Evolutionary conservation across 768 basidiomycete genomes (phyloP).

Genomic region (Lactarius tabidus): DNA sequence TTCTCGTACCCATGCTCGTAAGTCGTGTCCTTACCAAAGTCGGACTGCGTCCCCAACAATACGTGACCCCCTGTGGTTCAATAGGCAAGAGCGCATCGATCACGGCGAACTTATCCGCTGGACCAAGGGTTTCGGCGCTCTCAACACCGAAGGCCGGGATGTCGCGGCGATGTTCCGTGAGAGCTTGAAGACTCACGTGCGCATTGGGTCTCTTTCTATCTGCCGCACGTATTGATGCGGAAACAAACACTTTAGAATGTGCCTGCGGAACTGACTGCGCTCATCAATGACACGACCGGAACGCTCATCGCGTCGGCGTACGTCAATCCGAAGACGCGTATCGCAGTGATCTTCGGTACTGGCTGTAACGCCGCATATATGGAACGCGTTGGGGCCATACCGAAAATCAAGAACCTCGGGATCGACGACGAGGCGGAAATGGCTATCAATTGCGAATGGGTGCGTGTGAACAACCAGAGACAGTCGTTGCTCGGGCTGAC

Average conservation of each 20-base stretch:
- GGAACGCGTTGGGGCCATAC: constrained; percentile 82
- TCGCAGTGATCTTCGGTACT: constrained; percentile 96
- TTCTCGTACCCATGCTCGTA: constrained; percentile 95
- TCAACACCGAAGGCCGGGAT: constrained; percentile 88
- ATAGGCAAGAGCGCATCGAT: constrained; percentile 88
- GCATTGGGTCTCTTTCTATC: constrained; percentile 29
- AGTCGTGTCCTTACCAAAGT: constrained; percentile 35
- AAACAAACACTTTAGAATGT: constrained; percentile 55
- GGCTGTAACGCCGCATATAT: constrained; percentile 99
- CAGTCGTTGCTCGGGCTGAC: background rate
- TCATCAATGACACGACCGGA: constrained; percentile 98
- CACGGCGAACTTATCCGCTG: constrained; percentile 93
- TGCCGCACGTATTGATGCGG: constrained; percentile 3
- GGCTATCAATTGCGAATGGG: constrained; percentile 98
- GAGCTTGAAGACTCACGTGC: constrained; percentile 71
- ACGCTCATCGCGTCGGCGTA: constrained; percentile 97
- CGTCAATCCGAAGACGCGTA: constrained; percentile 85
- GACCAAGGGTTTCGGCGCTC: constrained; percentile 98
- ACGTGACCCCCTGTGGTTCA: background rate
- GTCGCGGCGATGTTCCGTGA: constrained; percentile 91
- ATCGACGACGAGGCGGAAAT: constrained; percentile 65
- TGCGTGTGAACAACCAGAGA: constrained; percentile 33
- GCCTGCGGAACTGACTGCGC: constrained; percentile 76
- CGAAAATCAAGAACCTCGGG: constrained; percentile 77
- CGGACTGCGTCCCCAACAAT: constrained; percentile 1